Conservation (phyloP, 305 asterid genomes). For the Solanum chacoense region DNA sequence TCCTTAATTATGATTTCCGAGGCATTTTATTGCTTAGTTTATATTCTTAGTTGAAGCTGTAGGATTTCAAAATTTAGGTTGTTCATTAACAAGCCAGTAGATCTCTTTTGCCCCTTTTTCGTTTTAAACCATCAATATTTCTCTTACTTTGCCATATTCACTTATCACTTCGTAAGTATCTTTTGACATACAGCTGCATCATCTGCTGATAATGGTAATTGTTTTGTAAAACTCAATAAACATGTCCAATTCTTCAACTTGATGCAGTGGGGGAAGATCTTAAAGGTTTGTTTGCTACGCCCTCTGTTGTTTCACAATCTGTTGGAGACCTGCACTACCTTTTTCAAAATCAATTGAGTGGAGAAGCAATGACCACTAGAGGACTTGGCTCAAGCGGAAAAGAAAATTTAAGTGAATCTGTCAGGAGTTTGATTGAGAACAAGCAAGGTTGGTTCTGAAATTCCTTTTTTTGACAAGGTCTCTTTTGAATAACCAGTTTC, state of each 20-base stretch:
- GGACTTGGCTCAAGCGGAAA: background rate
- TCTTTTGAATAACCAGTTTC: background rate
- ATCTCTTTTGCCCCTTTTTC: background rate
- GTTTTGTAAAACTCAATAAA: background rate
- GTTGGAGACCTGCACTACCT: background rate
- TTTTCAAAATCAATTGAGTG: background rate
- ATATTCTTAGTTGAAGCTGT: background rate
- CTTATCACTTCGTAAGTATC: background rate
- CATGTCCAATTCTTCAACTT: background rate
- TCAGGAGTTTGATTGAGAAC: background rate
- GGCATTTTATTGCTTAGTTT: background rate
- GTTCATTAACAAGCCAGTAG: background rate
- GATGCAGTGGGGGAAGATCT: conserved; percentile 2
- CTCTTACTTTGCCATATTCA: background rate
- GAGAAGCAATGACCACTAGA: background rate
- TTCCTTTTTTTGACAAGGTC: background rate
- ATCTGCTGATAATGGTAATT: background rate
- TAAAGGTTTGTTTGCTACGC: background rate
- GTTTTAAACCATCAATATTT: background rate
- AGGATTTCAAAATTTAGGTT: background rate
- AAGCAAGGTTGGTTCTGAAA: background rate
- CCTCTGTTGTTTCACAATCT: background rate
- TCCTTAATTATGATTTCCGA: background rate
- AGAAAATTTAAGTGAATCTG: background rate
- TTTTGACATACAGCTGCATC: background rate